Evolutionary conservation across 176 grass and related monocot genomes (phyloP), one percentile per base, ranked within the genome.

Genomic region (Elaeis guineensis): DNA sequence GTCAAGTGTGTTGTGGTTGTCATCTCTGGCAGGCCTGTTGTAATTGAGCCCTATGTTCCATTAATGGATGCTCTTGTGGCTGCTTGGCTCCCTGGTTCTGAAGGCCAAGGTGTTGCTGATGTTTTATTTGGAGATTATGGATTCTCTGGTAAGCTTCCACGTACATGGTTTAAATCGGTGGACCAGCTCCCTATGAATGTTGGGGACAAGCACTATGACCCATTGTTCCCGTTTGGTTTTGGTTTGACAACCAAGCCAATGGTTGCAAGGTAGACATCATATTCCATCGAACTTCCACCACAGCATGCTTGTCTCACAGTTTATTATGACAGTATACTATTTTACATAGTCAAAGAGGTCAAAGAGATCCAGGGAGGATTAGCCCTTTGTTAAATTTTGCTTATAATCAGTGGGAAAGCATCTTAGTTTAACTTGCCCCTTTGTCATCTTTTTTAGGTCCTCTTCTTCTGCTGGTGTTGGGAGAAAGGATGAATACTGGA

Each of bases 101-200:
- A 90, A 75, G 91, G 91, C 19, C 91, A 82, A 72, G 91, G 91
- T 63, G 80, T 96, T 0, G 67, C 86, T 16, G 91, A 96, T 69
- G 71, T 90, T 26, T 75, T 96, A 5, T 96, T 96, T 62, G 86
- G 91, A 35, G 91, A 90, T 52, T 96, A 96, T 59, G 58, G 69
- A 4, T 96, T 96, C 80, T 87, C 75, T 9, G 91, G 91, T 39
- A 86, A 71, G 67, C 87, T 96, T 53, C 25, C 83, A 0, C 76
- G 62, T 14, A 90, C 86, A 6, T 96, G 86, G 91, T 96, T 96
- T 77, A 87, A 80, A 62, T 84, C 77, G 55, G 83, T 82, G 4
- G 78, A 96, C 58, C 91, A 96, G 55, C 61, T 96, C 9, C 91
- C 91, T 7, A 96, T 96, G 86, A 90, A 96, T 61, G 16, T 84